These are phyloP conservation scores for Scutellaria barbata DNA, from an alignment of 257 asterid genomes.

Conservation along the genomic window DNA sequence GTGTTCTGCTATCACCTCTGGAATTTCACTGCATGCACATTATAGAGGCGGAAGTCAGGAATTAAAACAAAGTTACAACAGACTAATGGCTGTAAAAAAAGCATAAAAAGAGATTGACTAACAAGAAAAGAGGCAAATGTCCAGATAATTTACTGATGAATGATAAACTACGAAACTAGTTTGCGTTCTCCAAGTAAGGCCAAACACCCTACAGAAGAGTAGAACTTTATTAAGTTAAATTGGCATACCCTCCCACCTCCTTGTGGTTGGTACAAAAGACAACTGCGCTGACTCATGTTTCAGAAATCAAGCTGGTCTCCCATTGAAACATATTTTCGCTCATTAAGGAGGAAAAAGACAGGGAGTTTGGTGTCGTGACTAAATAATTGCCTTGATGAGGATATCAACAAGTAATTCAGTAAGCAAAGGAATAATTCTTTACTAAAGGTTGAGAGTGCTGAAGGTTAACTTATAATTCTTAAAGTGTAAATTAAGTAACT, in stretches of 20 bases:
- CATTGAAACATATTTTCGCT: slow-evolving; percentile 1
- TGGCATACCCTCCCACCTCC: neutral
- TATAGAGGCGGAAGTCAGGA: slow-evolving; percentile 30
- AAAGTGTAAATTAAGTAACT: neutral
- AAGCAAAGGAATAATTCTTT: slow-evolving; percentile 8
- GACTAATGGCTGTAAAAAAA: neutral
- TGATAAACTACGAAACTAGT: neutral
- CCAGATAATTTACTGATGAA: neutral
- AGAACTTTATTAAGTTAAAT: slow-evolving; percentile 12
- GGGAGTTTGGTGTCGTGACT: slow-evolving; percentile 4
- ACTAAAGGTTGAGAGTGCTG: neutral
- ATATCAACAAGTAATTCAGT: neutral
- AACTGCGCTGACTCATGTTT: neutral
- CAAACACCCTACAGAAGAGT: neutral
- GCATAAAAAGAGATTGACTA: slow-evolving; percentile 3
- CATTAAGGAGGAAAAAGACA: neutral
- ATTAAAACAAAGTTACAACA: slow-evolving; percentile 4
- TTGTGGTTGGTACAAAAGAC: slow-evolving; percentile 1
- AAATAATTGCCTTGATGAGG: neutral
- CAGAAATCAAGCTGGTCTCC: neutral
- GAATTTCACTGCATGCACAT: slow-evolving; percentile 64
- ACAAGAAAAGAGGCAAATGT: neutral
- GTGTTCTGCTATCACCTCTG: slow-evolving; percentile 65
- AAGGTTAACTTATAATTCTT: slow-evolving; percentile 1
- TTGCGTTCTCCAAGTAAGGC: neutral